These are phyloP conservation scores for Millerozyma acaciae DNA, from an alignment of 805 yeast genomes.

Conservation along the genomic window DNA sequence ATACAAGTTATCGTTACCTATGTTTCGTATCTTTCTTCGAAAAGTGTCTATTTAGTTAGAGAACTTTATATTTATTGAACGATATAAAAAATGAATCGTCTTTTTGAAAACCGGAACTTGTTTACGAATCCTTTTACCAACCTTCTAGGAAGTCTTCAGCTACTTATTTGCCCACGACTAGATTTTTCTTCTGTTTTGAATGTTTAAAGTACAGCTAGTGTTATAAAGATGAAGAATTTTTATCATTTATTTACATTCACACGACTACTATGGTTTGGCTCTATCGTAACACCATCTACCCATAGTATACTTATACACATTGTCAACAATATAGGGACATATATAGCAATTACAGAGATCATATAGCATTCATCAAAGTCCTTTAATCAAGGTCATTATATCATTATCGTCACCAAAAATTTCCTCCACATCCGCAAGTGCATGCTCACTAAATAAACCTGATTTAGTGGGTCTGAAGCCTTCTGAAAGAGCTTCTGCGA, in stretches of 20 bases:
- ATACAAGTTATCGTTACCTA: no score
- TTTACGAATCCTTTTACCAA: no score
- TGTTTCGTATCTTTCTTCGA: no score
- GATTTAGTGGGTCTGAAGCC: constrained; percentile 71
- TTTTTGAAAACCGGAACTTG: no score
- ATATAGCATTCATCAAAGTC: constrained; percentile 15
- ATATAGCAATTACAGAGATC: constrained; percentile 1
- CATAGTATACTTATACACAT: background rate
- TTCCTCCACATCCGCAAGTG: constrained; percentile 72
- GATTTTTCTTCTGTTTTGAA: no score
- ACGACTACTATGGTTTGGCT: background rate
- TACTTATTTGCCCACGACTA: no score
- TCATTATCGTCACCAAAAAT: constrained; percentile 51
- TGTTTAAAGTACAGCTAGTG: no score
- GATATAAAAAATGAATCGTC: background rate
- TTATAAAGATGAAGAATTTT: background rate
- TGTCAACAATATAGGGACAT: background rate
- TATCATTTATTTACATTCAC: background rate
- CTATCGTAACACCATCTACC: background rate
- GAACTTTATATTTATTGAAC: constrained; percentile 1
- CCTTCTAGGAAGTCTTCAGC: no score
- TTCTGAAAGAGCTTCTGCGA: constrained; percentile 72
- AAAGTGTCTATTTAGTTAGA: constrained; percentile 1
- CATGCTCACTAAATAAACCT: constrained; percentile 73
- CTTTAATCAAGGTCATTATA: constrained; percentile 39